Evolutionary conservation across 345 rosid species (phyloP).

Genomic region (Murraya paniculata): DNA sequence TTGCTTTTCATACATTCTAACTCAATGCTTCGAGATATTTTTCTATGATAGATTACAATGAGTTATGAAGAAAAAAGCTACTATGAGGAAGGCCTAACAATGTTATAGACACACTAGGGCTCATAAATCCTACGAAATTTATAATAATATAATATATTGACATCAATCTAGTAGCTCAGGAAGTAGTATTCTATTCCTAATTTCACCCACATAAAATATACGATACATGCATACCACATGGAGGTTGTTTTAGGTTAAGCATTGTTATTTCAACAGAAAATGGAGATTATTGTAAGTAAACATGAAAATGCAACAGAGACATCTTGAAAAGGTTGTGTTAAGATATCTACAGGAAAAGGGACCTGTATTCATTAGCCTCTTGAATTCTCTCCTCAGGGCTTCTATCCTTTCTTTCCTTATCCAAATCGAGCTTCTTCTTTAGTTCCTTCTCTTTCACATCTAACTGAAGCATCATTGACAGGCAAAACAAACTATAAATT

Average conservation of each 20-base stretch:
- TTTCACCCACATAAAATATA: no score
- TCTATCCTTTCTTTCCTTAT: constrained; percentile 72
- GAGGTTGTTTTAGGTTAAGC: background rate
- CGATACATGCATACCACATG: no score
- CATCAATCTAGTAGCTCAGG: no score
- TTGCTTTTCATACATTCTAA: no score
- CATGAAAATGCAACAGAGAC: background rate
- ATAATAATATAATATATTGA: no score
- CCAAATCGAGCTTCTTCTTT: constrained; percentile 73
- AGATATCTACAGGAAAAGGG: constrained; percentile 29
- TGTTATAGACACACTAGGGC: no score
- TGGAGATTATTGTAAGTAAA: background rate
- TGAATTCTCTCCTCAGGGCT: constrained; percentile 64
- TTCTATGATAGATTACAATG: no score
- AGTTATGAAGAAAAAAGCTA: no score
- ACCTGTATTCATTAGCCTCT: constrained; percentile 70
- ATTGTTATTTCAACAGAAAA: background rate
- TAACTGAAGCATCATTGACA: constrained; percentile 35
- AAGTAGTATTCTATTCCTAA: no score
- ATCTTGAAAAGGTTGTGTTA: background rate
- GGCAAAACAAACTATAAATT: background rate
- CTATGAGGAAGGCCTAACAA: no score
- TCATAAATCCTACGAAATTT: no score
- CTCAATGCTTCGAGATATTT: no score
- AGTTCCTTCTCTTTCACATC: constrained; percentile 74